Evolutionary conservation across 78 protist species (phyloP).

Genomic region (Mantamonas sphyraenae): DNA sequence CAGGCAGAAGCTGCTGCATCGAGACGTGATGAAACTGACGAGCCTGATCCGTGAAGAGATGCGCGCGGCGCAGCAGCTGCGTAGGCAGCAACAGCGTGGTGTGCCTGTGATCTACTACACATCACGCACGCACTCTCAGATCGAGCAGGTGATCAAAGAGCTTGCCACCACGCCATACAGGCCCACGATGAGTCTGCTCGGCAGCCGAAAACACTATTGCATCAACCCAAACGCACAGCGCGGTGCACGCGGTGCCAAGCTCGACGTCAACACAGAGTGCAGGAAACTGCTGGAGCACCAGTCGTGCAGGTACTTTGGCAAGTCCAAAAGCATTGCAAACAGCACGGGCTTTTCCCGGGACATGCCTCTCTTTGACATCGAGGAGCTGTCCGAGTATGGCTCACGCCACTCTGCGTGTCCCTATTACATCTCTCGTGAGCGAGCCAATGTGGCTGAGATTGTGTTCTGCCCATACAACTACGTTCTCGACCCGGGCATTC

Average conservation of each 20-base stretch:
- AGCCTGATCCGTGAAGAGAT: no score
- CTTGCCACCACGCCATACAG: not conserved
- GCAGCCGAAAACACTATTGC: conserved; percentile 45
- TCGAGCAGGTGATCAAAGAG: conserved; percentile 29
- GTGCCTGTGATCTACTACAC: conserved; percentile 5
- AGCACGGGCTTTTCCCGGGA: not conserved
- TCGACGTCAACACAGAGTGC: conserved; percentile 3
- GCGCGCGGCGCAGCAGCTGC: no score
- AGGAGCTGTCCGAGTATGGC: no score
- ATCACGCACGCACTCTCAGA: conserved; percentile 46
- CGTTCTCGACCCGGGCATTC: conserved; percentile 3
- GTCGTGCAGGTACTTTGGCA: not conserved
- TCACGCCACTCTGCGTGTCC: not conserved
- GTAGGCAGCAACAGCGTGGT: no score
- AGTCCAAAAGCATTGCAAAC: not conserved
- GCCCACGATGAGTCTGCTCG: conserved; percentile 17
- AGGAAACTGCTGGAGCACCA: not conserved
- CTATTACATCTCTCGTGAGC: not conserved
- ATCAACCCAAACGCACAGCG: no score
- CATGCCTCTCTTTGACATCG: not conserved
- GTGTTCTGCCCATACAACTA: conserved; percentile 54
- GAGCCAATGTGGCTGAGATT: not conserved
- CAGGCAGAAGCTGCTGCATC: no score
- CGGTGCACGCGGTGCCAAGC: not conserved
- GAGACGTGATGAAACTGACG: no score